A percentile compares a stretch with the other conserved stretches of the same genome.
phyloP scores from a whole-genome alignment of 2,329 filamentous ascomycete species.

The Calonectria honghensis region DNA sequence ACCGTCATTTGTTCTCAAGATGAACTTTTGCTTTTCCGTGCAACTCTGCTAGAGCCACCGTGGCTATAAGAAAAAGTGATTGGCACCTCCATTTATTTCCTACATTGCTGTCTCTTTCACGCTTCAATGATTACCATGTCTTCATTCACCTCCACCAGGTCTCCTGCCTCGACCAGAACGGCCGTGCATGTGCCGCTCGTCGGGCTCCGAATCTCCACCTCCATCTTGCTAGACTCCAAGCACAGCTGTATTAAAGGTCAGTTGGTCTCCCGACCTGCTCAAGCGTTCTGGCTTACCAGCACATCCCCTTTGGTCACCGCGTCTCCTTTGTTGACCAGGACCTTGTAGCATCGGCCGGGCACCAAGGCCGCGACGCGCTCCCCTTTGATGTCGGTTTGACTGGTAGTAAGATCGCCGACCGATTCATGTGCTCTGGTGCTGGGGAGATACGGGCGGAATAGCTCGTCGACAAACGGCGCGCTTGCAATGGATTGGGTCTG shows the following conservation, averaged over 20 bases:
- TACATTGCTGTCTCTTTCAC: conserved; percentile 6
- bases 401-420: not conserved
- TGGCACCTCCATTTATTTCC: not conserved
- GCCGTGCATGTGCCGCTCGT: conserved; percentile 51
- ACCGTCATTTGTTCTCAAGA: not conserved
- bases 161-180: conserved; percentile 54
- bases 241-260: conserved; percentile 50
- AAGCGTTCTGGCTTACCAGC: conserved; percentile 48
- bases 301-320: conserved; percentile 55
- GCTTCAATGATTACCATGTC: conserved; percentile 53
- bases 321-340: conserved; percentile 53
- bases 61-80: not conserved
- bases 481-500: conserved; percentile 54
- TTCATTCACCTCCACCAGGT: conserved; percentile 56
- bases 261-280: not conserved
- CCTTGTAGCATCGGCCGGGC: conserved; percentile 60
- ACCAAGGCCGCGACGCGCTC: conserved; percentile 57
- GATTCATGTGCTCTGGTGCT: conserved; percentile 8
- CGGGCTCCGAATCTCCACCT: conserved; percentile 59
- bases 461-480: conserved; percentile 56
- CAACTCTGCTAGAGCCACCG: not conserved
- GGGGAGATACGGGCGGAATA: conserved; percentile 53
- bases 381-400: conserved; percentile 40
- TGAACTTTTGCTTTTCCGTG: not conserved
- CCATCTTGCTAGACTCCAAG: conserved; percentile 63